phyloP scores from a whole-genome alignment of 805 yeast genomes.

The Barnettozyma populi region DNA sequence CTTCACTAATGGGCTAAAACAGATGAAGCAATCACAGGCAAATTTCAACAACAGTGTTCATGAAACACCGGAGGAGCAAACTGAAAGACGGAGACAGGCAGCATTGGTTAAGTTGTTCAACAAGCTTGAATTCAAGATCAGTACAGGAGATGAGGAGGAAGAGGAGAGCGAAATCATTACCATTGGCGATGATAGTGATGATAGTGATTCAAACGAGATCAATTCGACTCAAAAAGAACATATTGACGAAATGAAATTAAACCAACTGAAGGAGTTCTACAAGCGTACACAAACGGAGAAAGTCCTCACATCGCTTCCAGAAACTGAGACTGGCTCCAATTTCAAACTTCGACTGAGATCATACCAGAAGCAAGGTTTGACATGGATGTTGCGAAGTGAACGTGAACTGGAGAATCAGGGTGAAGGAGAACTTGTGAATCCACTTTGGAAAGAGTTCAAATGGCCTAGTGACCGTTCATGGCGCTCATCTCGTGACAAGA shows the following conservation, averaged over 20 bases:
- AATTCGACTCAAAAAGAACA: conserved; percentile 9
- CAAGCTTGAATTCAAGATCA: conserved; percentile 33
- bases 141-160: conserved; percentile 12
- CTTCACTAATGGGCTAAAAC: conserved; percentile 20
- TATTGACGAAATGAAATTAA: conserved; percentile 46
- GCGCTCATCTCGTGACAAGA: conserved; percentile 26
- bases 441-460: conserved; percentile 72
- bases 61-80: conserved; percentile 51
- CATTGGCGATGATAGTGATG: conserved; percentile 28
- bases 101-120: conserved; percentile 54
- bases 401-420: conserved; percentile 41
- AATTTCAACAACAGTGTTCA: conserved; percentile 20
- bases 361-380: conserved; percentile 79
- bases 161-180: conserved; percentile 27
- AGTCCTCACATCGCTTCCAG: conserved; percentile 52
- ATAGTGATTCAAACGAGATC: conserved; percentile 8
- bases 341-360: conserved; percentile 59
- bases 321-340: conserved; percentile 43
- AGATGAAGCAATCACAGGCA: conserved; percentile 8
- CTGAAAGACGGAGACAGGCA: conserved; percentile 45
- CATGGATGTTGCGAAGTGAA: conserved; percentile 88
- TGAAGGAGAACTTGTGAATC: conserved; percentile 60
- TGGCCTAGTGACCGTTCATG: conserved; percentile 62
- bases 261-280: conserved; percentile 74
- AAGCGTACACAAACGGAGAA: conserved; percentile 62